Evolutionary conservation across 176 grass and related monocot species (phyloP).

Genomic region (Lolium rigidum): DNA sequence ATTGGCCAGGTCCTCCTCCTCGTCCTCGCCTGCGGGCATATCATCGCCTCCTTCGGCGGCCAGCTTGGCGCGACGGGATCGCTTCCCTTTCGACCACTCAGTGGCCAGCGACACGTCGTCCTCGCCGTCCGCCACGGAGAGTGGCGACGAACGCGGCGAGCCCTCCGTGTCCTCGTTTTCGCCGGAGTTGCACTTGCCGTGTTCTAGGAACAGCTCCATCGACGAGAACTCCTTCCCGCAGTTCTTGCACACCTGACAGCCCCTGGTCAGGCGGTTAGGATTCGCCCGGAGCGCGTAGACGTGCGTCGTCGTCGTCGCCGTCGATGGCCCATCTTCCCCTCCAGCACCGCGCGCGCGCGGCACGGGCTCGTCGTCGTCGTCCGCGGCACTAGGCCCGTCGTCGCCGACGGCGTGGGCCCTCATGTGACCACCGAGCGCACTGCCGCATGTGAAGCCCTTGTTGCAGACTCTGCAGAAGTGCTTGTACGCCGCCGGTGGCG

Average conservation of each 20-base stretch:
- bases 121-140: constrained; percentile 38
- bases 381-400: neutral
- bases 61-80: constrained; percentile 59
- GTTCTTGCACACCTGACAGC: constrained; percentile 70
- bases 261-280: constrained; percentile 54
- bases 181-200: constrained; percentile 65
- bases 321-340: constrained; percentile 8
- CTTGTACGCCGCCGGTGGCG: constrained; percentile 53
- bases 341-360: constrained; percentile 22
- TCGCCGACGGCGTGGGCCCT: constrained; percentile 70
- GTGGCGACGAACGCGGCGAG: constrained; percentile 32
- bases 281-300: constrained; percentile 81
- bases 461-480: constrained; percentile 88
- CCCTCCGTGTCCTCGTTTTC: constrained; percentile 33
- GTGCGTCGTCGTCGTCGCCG: constrained; percentile 26
- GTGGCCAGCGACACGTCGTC: constrained; percentile 19
- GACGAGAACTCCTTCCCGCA: constrained; percentile 74
- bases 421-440: constrained; percentile 94
- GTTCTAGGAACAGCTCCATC: constrained; percentile 72
- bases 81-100: constrained; percentile 69
- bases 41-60: neutral
- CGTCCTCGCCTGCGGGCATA: constrained; percentile 39
- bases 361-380: constrained; percentile 34
- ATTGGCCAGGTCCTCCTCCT: constrained; percentile 73
- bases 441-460: constrained; percentile 82